Evolutionary conservation across 2,329 filamentous ascomycete genomes (phyloP).

Genomic region (Talaromyces sp.): DNA sequence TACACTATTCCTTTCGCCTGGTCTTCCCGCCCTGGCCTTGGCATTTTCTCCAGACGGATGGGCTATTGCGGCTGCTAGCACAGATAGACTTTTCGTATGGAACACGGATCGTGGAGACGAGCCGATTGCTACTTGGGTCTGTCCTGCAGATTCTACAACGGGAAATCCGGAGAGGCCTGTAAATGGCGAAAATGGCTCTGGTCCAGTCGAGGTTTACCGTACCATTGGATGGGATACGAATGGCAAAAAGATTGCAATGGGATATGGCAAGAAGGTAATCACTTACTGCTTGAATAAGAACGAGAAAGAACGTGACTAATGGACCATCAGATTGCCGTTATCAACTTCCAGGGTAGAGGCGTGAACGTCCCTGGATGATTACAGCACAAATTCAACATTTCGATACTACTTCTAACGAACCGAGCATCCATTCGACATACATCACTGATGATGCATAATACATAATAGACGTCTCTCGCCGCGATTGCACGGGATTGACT

Average conservation of each 20-base stretch:
- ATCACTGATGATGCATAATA: slow-evolving; percentile 8
- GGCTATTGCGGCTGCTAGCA: slow-evolving; percentile 44
- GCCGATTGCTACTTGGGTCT: slow-evolving; percentile 41
- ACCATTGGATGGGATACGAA: slow-evolving; percentile 53
- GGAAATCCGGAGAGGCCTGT: slow-evolving; percentile 28
- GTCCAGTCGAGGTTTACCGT: slow-evolving; percentile 32
- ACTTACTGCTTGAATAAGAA: not conserved
- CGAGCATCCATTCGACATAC: not conserved
- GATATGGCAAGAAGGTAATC: slow-evolving; percentile 48
- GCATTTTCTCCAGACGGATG: slow-evolving; percentile 49
- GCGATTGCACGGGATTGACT: not conserved
- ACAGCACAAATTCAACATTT: not conserved
- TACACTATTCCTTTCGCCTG: slow-evolving; percentile 35
- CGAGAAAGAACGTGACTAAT: not conserved
- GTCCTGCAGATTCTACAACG: slow-evolving; percentile 33
- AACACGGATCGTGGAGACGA: slow-evolving; percentile 45
- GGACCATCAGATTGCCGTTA: slow-evolving; percentile 12
- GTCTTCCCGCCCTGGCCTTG: slow-evolving; percentile 39
- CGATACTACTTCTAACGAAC: not conserved
- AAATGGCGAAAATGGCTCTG: slow-evolving; percentile 37
- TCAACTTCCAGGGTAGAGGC: slow-evolving; percentile 14
- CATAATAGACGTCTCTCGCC: slow-evolving; percentile 9
- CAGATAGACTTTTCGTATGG: slow-evolving; percentile 46
- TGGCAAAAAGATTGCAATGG: slow-evolving; percentile 53
- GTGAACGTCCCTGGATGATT: slow-evolving; percentile 8